Conservation (phyloP, 2,329 filamentous ascomycete genomes). For the Botrytis byssoidea region DNA sequence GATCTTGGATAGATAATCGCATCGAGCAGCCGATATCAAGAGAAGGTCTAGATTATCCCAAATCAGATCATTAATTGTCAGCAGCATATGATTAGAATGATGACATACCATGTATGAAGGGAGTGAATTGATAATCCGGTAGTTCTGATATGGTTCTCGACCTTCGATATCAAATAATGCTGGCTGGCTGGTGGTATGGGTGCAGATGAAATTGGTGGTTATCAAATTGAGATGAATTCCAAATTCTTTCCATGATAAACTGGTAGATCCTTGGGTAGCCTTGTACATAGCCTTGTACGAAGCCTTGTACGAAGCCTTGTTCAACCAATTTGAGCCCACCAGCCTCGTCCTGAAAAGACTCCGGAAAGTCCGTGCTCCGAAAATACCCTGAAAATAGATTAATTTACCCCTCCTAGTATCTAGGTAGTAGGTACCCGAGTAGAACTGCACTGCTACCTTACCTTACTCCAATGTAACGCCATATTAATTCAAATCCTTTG, state of each 20-base stretch:
- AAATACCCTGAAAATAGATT: not conserved
- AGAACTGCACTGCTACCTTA: too few relatives aligned
- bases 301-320: not conserved
- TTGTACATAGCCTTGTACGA: not conserved
- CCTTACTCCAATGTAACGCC: not conserved
- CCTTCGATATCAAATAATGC: not conserved
- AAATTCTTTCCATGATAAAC: not conserved
- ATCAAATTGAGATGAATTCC: not conserved
- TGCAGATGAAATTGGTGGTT: not conserved
- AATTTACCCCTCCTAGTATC: not conserved
- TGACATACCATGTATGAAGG: not conserved
- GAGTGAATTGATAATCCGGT: not conserved
- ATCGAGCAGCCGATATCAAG: not conserved
- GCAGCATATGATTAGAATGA: not conserved
- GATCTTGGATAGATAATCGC: not conserved
- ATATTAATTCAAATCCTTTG: not conserved
- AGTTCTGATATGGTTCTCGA: not conserved
- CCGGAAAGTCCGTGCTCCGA: constrained; percentile 3
- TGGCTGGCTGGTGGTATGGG: not conserved
- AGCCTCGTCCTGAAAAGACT: not conserved
- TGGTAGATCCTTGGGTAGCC: not conserved
- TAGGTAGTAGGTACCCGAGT: too few relatives aligned
- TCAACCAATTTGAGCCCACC: not conserved
- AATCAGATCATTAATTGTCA: constrained; percentile 6
- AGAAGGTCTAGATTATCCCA: not conserved